Conservation (phyloP, 768 basidiomycete species). For the Pisolithus orientalis region DNA sequence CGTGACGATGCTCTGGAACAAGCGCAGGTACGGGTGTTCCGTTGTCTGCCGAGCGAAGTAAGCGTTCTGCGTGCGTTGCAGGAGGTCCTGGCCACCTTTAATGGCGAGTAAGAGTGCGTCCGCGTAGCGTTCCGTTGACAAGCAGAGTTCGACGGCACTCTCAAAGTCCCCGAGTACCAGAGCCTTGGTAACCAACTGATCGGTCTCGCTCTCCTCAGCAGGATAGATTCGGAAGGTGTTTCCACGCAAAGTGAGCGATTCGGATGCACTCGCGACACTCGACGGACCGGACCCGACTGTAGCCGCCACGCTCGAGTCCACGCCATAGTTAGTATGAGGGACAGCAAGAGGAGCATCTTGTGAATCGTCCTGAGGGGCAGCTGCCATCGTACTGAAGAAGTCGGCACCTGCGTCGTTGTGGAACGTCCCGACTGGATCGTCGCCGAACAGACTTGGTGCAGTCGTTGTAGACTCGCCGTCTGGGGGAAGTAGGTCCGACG, state of each 20-base stretch:
- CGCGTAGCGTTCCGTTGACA: constrained; percentile 84
- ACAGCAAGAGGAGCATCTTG: constrained; percentile 42
- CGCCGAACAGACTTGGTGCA: constrained; percentile 82
- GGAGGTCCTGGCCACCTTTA: constrained; percentile 81
- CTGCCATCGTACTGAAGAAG: constrained; percentile 81
- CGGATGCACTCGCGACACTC: constrained; percentile 62
- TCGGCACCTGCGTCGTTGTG: constrained; percentile 57
- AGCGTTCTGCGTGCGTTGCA: constrained; percentile 83
- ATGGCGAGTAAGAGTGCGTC: constrained; percentile 94
- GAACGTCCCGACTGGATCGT: constrained; percentile 62
- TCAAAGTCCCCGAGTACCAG: constrained; percentile 95
- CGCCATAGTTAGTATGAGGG: constrained; percentile 72
- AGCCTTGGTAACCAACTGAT: constrained; percentile 85
- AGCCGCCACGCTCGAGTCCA: constrained; percentile 91
- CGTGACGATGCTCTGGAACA: constrained; percentile 91
- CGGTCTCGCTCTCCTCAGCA: constrained; percentile 76
- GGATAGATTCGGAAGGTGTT: constrained; percentile 92
- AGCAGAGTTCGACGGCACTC: constrained; percentile 85
- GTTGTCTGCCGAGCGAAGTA: constrained; percentile 85
- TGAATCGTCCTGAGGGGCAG: constrained; percentile 37
- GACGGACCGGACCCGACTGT: constrained; percentile 91
- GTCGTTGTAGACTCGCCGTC: constrained; percentile 81
- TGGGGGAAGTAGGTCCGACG: constrained; percentile 57
- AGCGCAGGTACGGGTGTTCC: constrained; percentile 77
- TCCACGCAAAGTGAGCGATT: constrained; percentile 46